A percentile compares a stretch with the other conserved stretches of the same genome.
Conservation (phyloP, 2,329 filamentous ascomycete genomes). For the Grosmannia huntii region DNA sequence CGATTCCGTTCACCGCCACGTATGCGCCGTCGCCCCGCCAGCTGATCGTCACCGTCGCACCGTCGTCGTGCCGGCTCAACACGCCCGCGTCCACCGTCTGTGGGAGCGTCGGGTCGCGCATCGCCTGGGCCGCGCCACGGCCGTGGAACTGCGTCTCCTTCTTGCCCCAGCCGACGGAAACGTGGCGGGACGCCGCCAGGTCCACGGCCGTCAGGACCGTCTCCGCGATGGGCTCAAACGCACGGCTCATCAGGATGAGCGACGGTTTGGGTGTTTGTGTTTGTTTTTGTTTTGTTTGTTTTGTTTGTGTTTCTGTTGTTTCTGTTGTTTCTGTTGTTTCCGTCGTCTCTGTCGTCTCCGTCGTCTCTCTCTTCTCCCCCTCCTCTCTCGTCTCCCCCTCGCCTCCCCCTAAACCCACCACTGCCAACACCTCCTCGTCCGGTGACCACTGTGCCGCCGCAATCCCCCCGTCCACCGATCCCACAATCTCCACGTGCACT, state of each 20-base stretch:
- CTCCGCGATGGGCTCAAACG: conserved; percentile 74
- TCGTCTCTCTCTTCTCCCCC: no score
- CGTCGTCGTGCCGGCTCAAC: conserved; percentile 62
- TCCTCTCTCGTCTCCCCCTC: background rate
- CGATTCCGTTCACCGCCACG: conserved; percentile 74
- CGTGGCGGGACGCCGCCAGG: conserved; percentile 78
- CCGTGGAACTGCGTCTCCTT: conserved; percentile 97
- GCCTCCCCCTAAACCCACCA: conserved; percentile 41
- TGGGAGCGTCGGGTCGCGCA: conserved; percentile 88
- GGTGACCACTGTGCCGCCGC: conserved; percentile 85
- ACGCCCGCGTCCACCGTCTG: conserved; percentile 79
- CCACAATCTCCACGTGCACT: conserved; percentile 86
- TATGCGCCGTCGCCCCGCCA: conserved; percentile 94
- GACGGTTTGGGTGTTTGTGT: no score
- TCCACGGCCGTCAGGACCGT: conserved; percentile 61
- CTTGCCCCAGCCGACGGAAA: conserved; percentile 96
- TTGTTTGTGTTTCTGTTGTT: no score
- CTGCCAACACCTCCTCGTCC: conserved; percentile 79
- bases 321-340: no score
- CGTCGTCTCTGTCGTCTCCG: no score
- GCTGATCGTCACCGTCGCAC: conserved; percentile 52
- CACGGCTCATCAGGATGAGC: conserved; percentile 82
- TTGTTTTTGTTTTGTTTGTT: no score
- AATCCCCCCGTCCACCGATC: conserved; percentile 86
- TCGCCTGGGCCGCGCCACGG: conserved; percentile 70